A percentile compares a stretch with the other conserved stretches of the same genome.
phyloP scores from a whole-genome alignment of 768 basidiomycete species.

The Clitopilus passeckerianus region DNA sequence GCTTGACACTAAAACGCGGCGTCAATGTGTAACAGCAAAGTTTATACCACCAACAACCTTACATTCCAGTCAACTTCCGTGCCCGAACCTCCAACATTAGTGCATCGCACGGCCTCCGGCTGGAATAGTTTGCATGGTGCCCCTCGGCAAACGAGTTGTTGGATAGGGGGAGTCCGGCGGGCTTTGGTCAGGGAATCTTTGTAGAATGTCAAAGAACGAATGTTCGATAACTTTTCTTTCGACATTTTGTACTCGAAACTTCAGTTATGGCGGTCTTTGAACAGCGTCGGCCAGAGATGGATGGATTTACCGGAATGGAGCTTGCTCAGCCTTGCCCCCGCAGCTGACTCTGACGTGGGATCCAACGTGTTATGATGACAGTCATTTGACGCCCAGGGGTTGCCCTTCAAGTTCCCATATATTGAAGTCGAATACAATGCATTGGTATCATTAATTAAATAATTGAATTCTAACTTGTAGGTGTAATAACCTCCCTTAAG shows the following conservation, averaged over 20 bases:
- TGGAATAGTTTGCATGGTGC: conserved; percentile 71
- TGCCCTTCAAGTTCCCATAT: too few species aligned
- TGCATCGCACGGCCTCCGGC: conserved; percentile 84
- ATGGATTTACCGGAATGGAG: not conserved
- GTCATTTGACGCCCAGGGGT: not conserved
- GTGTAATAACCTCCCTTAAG: conserved; percentile 2
- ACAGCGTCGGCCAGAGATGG: not conserved
- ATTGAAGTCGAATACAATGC: too few species aligned
- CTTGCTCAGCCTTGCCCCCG: not conserved
- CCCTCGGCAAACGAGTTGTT: conserved; percentile 79
- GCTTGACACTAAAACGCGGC: conserved; percentile 68
- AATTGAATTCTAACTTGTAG: too few species aligned
- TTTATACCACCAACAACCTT: conserved; percentile 16
- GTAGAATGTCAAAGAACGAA: conserved; percentile 78
- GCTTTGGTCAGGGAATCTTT: conserved; percentile 58
- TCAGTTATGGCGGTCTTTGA: not conserved
- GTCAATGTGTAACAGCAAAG: not conserved
- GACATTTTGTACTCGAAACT: conserved; percentile 39
- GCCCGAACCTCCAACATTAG: conserved; percentile 72
- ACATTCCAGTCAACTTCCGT: conserved; percentile 91
- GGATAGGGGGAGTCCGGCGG: conserved; percentile 62
- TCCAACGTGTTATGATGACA: conserved; percentile 18
- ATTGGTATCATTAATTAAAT: too few species aligned
- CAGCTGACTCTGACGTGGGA: conserved; percentile 25
- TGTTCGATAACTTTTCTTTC: conserved; percentile 65